Evolutionary conservation across 2,329 filamentous ascomycete genomes (phyloP).

Genomic region (Colletotrichum scovillei): DNA sequence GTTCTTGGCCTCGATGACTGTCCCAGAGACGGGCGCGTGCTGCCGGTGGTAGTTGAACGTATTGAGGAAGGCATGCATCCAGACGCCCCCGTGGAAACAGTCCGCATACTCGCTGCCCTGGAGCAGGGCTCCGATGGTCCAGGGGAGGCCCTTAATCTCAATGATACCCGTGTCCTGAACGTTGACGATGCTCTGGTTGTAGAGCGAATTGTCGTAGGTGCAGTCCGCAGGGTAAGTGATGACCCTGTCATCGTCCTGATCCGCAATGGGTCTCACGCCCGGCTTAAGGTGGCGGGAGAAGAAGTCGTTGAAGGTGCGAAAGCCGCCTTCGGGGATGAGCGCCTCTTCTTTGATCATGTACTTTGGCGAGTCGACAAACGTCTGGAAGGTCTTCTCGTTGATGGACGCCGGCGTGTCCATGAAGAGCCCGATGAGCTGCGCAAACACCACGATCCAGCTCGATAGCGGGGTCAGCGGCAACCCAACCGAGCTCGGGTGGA

Average conservation of each 20-base stretch:
- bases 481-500: constrained; percentile 43
- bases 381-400: constrained; percentile 43
- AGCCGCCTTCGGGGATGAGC: constrained; percentile 45
- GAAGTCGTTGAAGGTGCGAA: constrained; percentile 53
- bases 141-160: constrained; percentile 50
- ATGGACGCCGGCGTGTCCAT: constrained; percentile 48
- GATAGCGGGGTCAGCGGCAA: constrained; percentile 47
- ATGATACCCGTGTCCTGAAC: constrained; percentile 42
- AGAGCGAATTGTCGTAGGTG: constrained; percentile 43
- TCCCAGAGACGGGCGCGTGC: constrained; percentile 52
- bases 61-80: constrained; percentile 53
- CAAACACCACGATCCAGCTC: constrained; percentile 51
- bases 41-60: constrained; percentile 55
- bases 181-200: constrained; percentile 40
- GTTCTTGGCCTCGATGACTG: constrained; percentile 48
- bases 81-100: constrained; percentile 52
- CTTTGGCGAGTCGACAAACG: constrained; percentile 44
- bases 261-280: constrained; percentile 45
- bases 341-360: constrained; percentile 46
- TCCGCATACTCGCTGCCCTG: constrained; percentile 44
- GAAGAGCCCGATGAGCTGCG: constrained; percentile 47
- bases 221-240: constrained; percentile 51
- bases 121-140: constrained; percentile 50
- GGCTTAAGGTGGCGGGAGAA: constrained; percentile 51
- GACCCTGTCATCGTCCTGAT: constrained; percentile 41